Evolutionary conservation across 176 grass and related monocot species (phyloP).

Genomic region (Oryza glaberrima): DNA sequence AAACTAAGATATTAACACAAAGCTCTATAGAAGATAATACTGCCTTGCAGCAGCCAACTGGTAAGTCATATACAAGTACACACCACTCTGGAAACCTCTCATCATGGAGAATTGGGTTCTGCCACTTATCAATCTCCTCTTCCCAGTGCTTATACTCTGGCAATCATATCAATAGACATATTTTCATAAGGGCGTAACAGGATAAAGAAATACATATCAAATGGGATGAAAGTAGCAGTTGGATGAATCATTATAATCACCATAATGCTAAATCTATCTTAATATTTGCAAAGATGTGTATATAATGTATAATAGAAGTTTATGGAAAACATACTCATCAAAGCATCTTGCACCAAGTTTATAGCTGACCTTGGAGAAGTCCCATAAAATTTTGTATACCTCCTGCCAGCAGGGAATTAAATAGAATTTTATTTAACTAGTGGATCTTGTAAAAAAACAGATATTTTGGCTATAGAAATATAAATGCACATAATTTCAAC

Average conservation of each 20-base stretch:
- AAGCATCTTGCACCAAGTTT: constrained; percentile 88
- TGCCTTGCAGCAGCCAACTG: constrained; percentile 10
- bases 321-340: constrained; percentile 81
- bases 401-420: constrained; percentile 63
- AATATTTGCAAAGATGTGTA: background rate
- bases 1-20: constrained; percentile 38
- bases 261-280: constrained; percentile 21
- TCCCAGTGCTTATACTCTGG: constrained; percentile 96
- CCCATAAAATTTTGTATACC: constrained; percentile 98
- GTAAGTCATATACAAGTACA: constrained; percentile 22
- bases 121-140: constrained; percentile 92
- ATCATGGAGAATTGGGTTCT: constrained; percentile 73
- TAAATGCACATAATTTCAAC: constrained; percentile 14
- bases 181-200: constrained; percentile 28
- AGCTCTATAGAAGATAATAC: constrained; percentile 1
- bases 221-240: background rate
- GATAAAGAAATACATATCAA: constrained; percentile 25
- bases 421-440: constrained; percentile 26
- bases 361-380: constrained; percentile 85
- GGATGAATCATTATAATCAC: constrained; percentile 30
- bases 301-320: constrained; percentile 4
- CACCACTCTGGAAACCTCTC: constrained; percentile 95
- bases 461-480: background rate
- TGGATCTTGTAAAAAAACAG: background rate
- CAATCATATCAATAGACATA: constrained; percentile 27